Evolutionary conservation across 1,284 basidiomycete species (phyloP), one percentile per base, ranked within the genome.

Genomic region (Quambalaria eucalypti): DNA sequence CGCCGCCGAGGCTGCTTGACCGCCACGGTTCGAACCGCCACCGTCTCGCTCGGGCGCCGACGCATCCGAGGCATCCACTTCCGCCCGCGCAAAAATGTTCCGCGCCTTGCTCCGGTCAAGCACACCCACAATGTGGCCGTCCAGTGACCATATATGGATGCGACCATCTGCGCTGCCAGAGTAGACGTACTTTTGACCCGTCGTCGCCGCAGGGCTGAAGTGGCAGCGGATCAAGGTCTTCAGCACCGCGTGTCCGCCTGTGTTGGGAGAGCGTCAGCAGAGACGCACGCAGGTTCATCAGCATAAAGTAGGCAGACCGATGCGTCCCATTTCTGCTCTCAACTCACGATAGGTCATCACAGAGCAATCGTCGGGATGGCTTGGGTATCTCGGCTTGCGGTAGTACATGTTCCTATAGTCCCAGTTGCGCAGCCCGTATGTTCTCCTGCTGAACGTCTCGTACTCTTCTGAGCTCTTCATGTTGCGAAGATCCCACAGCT

Each of bases 201-300:
- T 98, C 2, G 90, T 91, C 73, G 90, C 87, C 1, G 80, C 79
- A 12, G 93, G 93, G 61, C 88, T 90, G 76, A 97, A 98, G 77
- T 96, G 88, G 74, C 91, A 96, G 48, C 93, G 82, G 65, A 98
- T 97, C 50, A 98, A 82, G 0, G 93, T 98, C 38, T 86, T 82
- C 51, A 95, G 78, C n/a, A 98, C 90, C 7, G 84, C 80, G 74
- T 98, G 95, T 1, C 93, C 95, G n/a, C n/a, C n/a, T n/a, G n/a
- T n/a, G n/a, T n/a, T n/a, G n/a, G n/a, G n/a, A n/a, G n/a, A n/a
- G n/a, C n/a, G n/a, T n/a, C n/a, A n/a, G n/a, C n/a, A n/a, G n/a
- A n/a, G n/a, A n/a, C n/a, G n/a, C n/a, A n/a, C n/a, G n/a, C n/a
- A n/a, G n/a, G n/a, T n/a, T n/a, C n/a, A n/a, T n/a, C n/a, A n/a